These are phyloP conservation scores for Ganoderma boninense DNA, from an alignment of 1,284 basidiomycete species.

Conservation along the genomic window DNA sequence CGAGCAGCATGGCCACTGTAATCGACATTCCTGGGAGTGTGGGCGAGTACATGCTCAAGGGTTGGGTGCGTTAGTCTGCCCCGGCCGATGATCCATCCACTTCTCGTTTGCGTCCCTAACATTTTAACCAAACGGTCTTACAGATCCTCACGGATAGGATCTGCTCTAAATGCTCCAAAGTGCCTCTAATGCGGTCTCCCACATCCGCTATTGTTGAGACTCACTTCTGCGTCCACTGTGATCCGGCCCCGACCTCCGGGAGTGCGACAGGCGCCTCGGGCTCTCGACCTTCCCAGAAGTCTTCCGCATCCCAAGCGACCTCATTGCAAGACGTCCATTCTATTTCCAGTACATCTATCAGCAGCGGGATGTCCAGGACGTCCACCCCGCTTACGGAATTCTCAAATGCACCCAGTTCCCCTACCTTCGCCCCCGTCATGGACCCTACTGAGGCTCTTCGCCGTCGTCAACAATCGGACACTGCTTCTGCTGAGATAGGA, in stretches of 20 bases:
- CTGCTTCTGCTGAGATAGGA: constrained; percentile 80
- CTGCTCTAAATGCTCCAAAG: constrained; percentile 65
- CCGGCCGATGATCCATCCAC: not conserved
- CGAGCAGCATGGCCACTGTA: constrained; percentile 54
- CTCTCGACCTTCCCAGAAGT: constrained; percentile 1
- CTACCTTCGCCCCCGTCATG: constrained; percentile 63
- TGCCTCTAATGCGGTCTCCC: constrained; percentile 77
- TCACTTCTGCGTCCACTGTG: constrained; percentile 72
- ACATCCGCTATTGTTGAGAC: constrained; percentile 55
- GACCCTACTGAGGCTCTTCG: constrained; percentile 71
- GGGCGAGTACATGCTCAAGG: constrained; percentile 78
- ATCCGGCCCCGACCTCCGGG: constrained; percentile 42
- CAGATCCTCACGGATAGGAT: constrained; percentile 73
- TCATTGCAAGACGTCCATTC: constrained; percentile 42
- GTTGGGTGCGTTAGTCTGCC: constrained; percentile 64
- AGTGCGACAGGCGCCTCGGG: constrained; percentile 2
- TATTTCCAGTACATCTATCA: constrained; percentile 56
- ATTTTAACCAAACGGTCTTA: constrained; percentile 19
- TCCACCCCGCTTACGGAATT: constrained; percentile 81
- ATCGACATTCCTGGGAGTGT: constrained; percentile 65
- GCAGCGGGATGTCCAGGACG: constrained; percentile 60
- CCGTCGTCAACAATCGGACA: constrained; percentile 81
- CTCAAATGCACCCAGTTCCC: constrained; percentile 65
- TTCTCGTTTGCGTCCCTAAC: not conserved
- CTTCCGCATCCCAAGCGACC: constrained; percentile 1